Percentiles rank a stretch among this genome's conserved stretches.
phyloP scores from a whole-genome alignment of 371 early-diverging fungal species.

The Syncephalastrum sp. region DNA sequence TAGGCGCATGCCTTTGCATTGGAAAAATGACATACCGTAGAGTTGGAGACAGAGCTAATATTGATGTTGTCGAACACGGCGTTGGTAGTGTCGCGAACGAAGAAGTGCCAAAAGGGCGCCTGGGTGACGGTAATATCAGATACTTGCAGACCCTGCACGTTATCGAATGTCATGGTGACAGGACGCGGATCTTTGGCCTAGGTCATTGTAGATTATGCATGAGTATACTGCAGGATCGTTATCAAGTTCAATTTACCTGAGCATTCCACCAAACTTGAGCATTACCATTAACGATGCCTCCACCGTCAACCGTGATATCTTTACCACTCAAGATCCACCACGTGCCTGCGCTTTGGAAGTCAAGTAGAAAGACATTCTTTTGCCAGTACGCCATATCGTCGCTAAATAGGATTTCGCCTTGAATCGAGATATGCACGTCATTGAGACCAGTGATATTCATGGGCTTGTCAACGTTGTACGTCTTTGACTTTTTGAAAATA shows the following conservation, averaged over 20 bases:
- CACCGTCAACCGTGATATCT: conserved; percentile 17
- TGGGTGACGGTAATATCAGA: conserved; percentile 13
- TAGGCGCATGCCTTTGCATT: neutral
- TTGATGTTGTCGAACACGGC: conserved; percentile 11
- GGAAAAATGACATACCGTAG: conserved; percentile 9
- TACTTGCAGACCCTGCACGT: conserved; percentile 14
- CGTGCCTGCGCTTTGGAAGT: conserved; percentile 25
- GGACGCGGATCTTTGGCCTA: conserved; percentile 19
- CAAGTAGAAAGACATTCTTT: conserved; percentile 16
- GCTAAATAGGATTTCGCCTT: conserved; percentile 14
- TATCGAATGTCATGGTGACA: conserved; percentile 17
- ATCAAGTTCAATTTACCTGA: neutral
- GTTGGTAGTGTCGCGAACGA: conserved; percentile 13
- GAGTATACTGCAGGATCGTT: too few relatives aligned
- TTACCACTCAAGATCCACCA: conserved; percentile 24
- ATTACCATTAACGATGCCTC: conserved; percentile 19
- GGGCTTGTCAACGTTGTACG: conserved; percentile 7
- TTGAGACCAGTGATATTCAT: conserved; percentile 21
- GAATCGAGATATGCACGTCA: conserved; percentile 18
- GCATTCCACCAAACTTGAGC: conserved; percentile 26
- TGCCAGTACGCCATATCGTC: conserved; percentile 20
- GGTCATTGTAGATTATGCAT: neutral
- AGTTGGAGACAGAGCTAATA: conserved; percentile 14
- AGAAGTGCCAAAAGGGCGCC: conserved; percentile 20
- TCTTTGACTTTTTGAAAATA: conserved; percentile 4